Percentiles rank a stretch among this genome's conserved stretches.
Evolutionary conservation across 306 rosid genomes (phyloP).

Genomic region (Echinosophora koreensis): DNA sequence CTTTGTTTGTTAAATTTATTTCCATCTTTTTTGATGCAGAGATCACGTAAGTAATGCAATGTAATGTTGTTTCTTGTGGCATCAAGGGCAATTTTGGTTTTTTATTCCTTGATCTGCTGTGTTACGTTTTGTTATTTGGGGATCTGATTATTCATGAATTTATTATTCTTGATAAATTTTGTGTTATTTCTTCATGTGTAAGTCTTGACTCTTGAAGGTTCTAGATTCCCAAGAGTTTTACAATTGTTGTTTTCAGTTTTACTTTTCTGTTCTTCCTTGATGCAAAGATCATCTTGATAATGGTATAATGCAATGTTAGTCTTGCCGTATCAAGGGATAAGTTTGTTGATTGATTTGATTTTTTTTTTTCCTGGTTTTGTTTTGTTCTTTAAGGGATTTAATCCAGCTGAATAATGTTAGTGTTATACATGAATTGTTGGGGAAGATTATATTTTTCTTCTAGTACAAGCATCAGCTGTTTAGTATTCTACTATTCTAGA

Average conservation of each 20-base stretch:
- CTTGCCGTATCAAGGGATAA: constrained; percentile 14
- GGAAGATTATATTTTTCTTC: constrained; percentile 42
- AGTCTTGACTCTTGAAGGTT: constrained; percentile 12
- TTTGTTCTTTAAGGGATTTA: constrained; percentile 30
- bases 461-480: background rate
- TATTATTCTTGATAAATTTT: background rate
- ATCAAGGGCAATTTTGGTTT: background rate
- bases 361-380: constrained; percentile 16
- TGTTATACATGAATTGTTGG: constrained; percentile 39
- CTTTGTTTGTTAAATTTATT: background rate
- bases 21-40: background rate
- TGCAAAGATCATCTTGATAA: constrained; percentile 11
- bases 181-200: constrained; percentile 25
- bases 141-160: constrained; percentile 20
- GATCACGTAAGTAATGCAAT: background rate
- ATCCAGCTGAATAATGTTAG: constrained; percentile 38
- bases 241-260: background rate
- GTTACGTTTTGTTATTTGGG: constrained; percentile 17
- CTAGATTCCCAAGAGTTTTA: constrained; percentile 30
- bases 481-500: constrained; percentile 40
- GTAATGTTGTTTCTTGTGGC: constrained; percentile 3
- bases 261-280: background rate
- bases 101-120: constrained; percentile 5
- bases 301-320: constrained; percentile 42
- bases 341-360: constrained; percentile 13